These are phyloP conservation scores for Albatrellus ellisii DNA, from an alignment of 768 basidiomycete species.

Conservation along the genomic window DNA sequence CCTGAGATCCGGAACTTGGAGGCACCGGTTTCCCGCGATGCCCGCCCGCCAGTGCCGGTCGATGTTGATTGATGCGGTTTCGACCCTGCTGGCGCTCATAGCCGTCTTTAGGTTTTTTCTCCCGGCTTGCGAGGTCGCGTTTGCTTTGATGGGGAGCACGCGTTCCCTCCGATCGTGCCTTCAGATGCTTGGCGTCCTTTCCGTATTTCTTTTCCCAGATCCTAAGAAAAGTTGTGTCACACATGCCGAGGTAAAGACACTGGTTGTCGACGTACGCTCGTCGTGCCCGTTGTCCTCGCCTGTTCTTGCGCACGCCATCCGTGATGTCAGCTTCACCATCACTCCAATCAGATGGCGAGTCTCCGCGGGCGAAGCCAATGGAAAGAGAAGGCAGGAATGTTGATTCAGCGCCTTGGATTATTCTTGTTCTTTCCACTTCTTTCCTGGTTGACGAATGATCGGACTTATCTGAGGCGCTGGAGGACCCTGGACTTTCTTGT, in stretches of 20 bases:
- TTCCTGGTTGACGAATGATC: neutral
- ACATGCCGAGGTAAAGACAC: neutral
- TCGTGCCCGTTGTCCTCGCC: slow-evolving; percentile 88
- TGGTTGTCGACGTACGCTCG: slow-evolving; percentile 56
- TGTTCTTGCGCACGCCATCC: slow-evolving; percentile 50
- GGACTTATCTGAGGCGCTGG: slow-evolving; percentile 9
- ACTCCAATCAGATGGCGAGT: slow-evolving; percentile 66
- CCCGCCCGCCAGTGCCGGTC: neutral
- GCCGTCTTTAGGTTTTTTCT: neutral
- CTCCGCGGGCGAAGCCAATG: slow-evolving; percentile 72
- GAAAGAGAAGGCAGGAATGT: slow-evolving; percentile 84
- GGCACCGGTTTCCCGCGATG: neutral
- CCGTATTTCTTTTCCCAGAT: slow-evolving; percentile 99
- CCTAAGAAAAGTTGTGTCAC: slow-evolving; percentile 24
- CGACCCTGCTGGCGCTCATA: neutral
- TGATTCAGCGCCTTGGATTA: slow-evolving; percentile 24
- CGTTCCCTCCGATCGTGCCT: slow-evolving; percentile 31
- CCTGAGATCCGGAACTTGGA: neutral
- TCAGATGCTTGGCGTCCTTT: slow-evolving; percentile 81
- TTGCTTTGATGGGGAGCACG: neutral
- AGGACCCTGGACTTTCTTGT: slow-evolving; percentile 6
- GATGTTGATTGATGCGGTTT: too few relatives aligned
- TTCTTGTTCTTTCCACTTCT: neutral
- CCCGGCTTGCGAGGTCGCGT: neutral
- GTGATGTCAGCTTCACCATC: slow-evolving; percentile 44